Evolutionary conservation across 495 filamentous ascomycete genomes (phyloP), one percentile per base, ranked within the genome.

Genomic region (Penicillium robsamsonii): DNA sequence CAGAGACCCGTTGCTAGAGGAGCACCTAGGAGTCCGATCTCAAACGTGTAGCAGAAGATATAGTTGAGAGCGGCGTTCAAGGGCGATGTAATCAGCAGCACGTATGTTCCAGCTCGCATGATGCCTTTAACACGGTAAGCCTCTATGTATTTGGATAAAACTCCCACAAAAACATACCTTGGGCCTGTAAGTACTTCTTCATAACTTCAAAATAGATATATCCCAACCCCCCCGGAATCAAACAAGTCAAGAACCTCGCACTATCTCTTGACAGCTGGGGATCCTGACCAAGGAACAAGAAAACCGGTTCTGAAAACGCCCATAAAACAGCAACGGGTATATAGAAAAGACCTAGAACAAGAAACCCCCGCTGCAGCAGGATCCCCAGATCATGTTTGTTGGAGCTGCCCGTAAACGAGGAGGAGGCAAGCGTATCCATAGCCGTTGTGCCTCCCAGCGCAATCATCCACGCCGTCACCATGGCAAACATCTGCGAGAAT

Each of bases 401-500:
- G 56, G 82, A 78, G 55, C 89, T 92, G 0, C 89, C 90, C 0
- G 92, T 96, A 67, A 89, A 96, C n/a, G 84, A 86, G 17, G 87
- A 88, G 1, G 90, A 93, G 12, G 88, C 90, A 12, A 96, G 76
- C 1, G 92, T 96, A 70, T 96, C 92, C 31, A 96, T 75, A 2
- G 92, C 92, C 1, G 91, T 97, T 2, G 91, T 93, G 6, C 92
- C 92, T n/a, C 92, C 92, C 4, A 97, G 77, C 0, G 86, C 92
- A 63, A 97, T 88, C 49, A 97, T 78, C 92, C 92, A 96, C 1
- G 81, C 92, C 1, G 90, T 93, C 11, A 89, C 84, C 87, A 91
- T 89, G 40, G 92, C 92, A 59, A 96, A 97, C 92, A 96, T 92
- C 72, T 93, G 90, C 0, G 88, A 87, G 70, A 96, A 96, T 9